phyloP scores from a whole-genome alignment of 768 basidiomycete genomes.

The Crucibulum laeve region DNA sequence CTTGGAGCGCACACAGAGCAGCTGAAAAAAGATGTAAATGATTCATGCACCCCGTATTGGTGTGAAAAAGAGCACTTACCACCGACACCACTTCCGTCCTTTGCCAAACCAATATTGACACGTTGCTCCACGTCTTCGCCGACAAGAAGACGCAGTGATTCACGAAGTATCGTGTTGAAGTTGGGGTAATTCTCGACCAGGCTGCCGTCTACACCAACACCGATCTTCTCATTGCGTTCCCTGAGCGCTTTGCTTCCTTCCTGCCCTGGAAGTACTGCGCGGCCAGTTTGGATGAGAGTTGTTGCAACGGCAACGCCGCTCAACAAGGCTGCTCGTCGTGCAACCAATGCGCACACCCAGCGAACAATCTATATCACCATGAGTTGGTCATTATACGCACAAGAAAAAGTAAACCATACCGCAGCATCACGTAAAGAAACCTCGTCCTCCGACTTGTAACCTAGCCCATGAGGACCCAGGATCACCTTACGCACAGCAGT shows the following conservation, averaged over 20 bases:
- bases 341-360: conserved; percentile 77
- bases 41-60: conserved; percentile 4
- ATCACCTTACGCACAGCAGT: conserved; percentile 58
- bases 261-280: conserved; percentile 52
- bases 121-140: conserved; percentile 77
- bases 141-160: conserved; percentile 69
- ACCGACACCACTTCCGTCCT: conserved; percentile 96
- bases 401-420: conserved; percentile 22
- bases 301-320: conserved; percentile 88
- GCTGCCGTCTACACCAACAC: conserved; percentile 93
- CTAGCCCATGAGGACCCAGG: too few species aligned
- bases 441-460: conserved; percentile 48
- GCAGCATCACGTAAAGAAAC: conserved; percentile 58
- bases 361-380: conserved; percentile 59
- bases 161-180: conserved; percentile 72
- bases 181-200: conserved; percentile 90
- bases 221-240: conserved; percentile 45
- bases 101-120: conserved; percentile 87
- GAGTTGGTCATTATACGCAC: background rate
- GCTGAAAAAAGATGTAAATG: conserved; percentile 38
- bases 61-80: conserved; percentile 53
- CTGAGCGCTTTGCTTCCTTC: conserved; percentile 21
- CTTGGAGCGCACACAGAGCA: conserved; percentile 83
- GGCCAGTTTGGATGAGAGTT: conserved; percentile 76
- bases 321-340: conserved; percentile 74